These are phyloP conservation scores for Emydomyces testavorans DNA, from an alignment of 2,329 filamentous ascomycete species.

Conservation along the genomic window DNA sequence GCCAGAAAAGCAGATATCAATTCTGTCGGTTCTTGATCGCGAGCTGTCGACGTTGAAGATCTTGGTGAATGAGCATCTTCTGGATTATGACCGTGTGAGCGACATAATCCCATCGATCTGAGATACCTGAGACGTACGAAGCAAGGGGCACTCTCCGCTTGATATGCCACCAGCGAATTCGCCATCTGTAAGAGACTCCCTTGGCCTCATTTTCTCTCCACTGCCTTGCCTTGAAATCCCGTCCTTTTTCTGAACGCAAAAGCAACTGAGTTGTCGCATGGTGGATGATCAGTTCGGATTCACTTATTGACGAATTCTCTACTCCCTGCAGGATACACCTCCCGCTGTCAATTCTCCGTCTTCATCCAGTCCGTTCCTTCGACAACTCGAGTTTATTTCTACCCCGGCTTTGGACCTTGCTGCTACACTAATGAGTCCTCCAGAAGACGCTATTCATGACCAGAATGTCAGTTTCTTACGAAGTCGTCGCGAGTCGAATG, in stretches of 20 bases:
- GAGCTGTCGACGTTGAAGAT: not conserved
- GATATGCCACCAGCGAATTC: constrained; percentile 13
- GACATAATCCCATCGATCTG: not conserved
- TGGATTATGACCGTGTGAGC: not conserved
- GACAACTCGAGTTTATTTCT: constrained; percentile 37
- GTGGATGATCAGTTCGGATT: too few species aligned
- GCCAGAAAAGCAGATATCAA: too few species aligned
- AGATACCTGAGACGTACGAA: not conserved
- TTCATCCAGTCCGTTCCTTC: constrained; percentile 34
- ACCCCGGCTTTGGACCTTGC: constrained; percentile 43
- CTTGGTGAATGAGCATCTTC: not conserved
- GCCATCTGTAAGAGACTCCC: constrained; percentile 7
- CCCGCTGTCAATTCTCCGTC: constrained; percentile 16
- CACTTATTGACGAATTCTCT: not conserved
- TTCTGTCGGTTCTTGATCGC: not conserved
- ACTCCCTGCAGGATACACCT: constrained; percentile 5
- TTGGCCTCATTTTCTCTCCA: not conserved
- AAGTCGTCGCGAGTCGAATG: constrained; percentile 23
- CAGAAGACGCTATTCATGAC: constrained; percentile 37
- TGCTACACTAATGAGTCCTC: constrained; percentile 38
- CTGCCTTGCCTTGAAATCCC: not conserved
- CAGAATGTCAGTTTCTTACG: constrained; percentile 44
- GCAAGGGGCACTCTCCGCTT: not conserved
- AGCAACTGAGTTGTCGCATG: too few species aligned
- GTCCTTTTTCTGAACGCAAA: not conserved